These are phyloP conservation scores for Euphorbia tirucalli DNA, from an alignment of 345 rosid species.

Conservation along the genomic window DNA sequence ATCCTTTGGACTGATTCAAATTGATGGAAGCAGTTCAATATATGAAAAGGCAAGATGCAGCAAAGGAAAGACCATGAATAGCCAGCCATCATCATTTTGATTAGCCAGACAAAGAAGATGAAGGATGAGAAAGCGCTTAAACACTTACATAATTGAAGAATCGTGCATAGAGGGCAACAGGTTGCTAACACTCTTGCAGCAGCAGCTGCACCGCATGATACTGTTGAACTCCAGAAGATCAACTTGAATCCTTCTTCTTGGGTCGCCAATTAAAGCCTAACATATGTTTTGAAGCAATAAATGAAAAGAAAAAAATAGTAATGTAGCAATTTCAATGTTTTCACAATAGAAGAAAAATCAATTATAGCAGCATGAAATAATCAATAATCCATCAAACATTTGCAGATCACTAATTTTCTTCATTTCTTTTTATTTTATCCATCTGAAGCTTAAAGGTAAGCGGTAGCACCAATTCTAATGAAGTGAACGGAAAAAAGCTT, in stretches of 20 bases:
- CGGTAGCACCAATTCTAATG: background rate
- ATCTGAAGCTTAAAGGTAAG: background rate
- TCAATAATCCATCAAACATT: background rate
- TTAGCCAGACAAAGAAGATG: slow-evolving; percentile 3
- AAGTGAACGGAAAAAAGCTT: background rate
- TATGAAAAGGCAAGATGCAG: background rate
- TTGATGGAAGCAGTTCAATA: background rate
- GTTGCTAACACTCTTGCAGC: slow-evolving; percentile 41
- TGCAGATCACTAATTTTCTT: background rate
- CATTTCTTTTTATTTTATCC: background rate
- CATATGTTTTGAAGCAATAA: slow-evolving; percentile 7
- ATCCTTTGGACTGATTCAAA: background rate
- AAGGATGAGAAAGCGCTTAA: slow-evolving; percentile 30
- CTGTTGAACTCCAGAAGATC: slow-evolving; percentile 74
- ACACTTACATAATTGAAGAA: slow-evolving; percentile 79
- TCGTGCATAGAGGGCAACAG: slow-evolving; percentile 74
- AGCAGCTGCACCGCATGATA: slow-evolving; percentile 67
- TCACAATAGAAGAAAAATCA: slow-evolving; percentile 3
- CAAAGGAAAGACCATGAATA: background rate
- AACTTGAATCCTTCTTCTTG: slow-evolving; percentile 79
- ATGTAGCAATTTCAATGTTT: slow-evolving; percentile 2
- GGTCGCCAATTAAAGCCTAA: slow-evolving; percentile 88
- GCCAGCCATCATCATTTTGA: background rate
- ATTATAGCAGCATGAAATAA: background rate
- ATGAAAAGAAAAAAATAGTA: slow-evolving; percentile 2